Evolutionary conservation across 2,329 filamentous ascomycete species (phyloP), one percentile per base, ranked within the genome.

Genomic region (Fusarium verticillioides): DNA sequence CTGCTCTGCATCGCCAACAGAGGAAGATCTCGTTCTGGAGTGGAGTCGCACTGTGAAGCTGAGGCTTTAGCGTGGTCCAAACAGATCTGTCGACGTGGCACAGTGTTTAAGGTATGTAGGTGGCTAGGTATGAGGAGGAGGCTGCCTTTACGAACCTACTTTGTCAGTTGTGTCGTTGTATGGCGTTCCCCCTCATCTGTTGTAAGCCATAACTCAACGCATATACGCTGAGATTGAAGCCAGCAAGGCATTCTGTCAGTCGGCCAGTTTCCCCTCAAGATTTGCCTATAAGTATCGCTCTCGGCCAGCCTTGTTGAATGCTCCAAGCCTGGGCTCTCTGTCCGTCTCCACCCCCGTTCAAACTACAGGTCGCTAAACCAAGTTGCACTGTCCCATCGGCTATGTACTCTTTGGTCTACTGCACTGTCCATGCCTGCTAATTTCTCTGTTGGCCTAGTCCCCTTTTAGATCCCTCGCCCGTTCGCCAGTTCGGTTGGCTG

Each of bases 401-500:
- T 26, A 46, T 42, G 56, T 50, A 58, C 42, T 43, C 44, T 39
- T 43, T 46, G 60, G 44, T 39, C 49, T 65, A 59, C 54, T 69
- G 65, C 67, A 65, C 64, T 54, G 67, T 69, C 64, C 49, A 18
- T 58, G 47, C 36, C 57, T 68, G 72, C 72, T 77, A 77, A 78
- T 77, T 77, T 78, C 75, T 70, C 40, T 44, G 30, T 15, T 7
- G 44, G 53, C 19, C 21, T 52, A 74, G 74, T 42, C 75, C 70
- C 47, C 16, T 74, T 78, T 71, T 23, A 65, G 72, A 36, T 53
- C 46, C 56, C 65, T 72, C 54, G 65, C 49, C 75, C 63, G 71
- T 66, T 60, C 67, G 60, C 56, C 67, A 43, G 50, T 60, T 43
- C 69, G 67, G 67, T 72, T 71, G 62, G 34, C 62, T 64, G 54